These are phyloP conservation scores for Beauveria scarabaeidicola DNA, from an alignment of 2,329 filamentous ascomycete species.

Conservation along the genomic window DNA sequence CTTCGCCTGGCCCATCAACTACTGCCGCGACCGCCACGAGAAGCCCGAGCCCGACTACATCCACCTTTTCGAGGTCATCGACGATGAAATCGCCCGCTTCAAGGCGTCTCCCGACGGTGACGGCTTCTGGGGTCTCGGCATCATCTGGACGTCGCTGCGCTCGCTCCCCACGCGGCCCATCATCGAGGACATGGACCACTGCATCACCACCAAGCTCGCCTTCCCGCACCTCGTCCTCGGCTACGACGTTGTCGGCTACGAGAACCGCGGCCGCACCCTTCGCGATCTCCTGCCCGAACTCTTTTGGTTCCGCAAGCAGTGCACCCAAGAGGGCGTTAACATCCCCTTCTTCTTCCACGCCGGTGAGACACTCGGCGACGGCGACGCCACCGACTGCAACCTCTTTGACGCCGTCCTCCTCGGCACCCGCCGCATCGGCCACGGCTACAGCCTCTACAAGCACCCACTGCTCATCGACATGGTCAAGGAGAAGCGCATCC, in stretches of 20 bases:
- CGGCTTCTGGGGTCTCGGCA: slow-evolving; percentile 73
- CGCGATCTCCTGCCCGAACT: slow-evolving; percentile 72
- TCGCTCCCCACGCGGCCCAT: slow-evolving; percentile 55
- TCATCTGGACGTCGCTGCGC: slow-evolving; percentile 78
- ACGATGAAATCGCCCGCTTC: slow-evolving; percentile 72
- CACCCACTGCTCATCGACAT: slow-evolving; percentile 84
- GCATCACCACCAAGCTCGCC: slow-evolving; percentile 70
- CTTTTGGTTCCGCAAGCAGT: slow-evolving; percentile 89
- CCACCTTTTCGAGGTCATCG: slow-evolving; percentile 62
- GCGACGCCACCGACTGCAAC: slow-evolving; percentile 67
- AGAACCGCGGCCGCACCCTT: slow-evolving; percentile 70
- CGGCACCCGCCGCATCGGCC: slow-evolving; percentile 80
- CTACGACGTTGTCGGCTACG: slow-evolving; percentile 84
- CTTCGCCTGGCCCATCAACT: slow-evolving; percentile 64
- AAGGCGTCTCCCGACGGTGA: slow-evolving; percentile 61
- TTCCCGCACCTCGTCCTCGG: slow-evolving; percentile 76
- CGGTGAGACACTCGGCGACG: slow-evolving; percentile 73
- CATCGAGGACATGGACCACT: slow-evolving; percentile 76
- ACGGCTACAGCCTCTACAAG: slow-evolving; percentile 82
- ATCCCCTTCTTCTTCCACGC: slow-evolving; percentile 96
- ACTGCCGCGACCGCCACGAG: slow-evolving; percentile 56
- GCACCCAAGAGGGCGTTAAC: slow-evolving; percentile 65
- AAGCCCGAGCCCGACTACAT: slow-evolving; percentile 57
- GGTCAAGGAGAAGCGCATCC: slow-evolving; percentile 78
- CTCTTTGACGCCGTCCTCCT: slow-evolving; percentile 84